Evolutionary conservation across 2,329 filamentous ascomycete species (phyloP).

Genomic region (Aureobasidium namibiae): DNA sequence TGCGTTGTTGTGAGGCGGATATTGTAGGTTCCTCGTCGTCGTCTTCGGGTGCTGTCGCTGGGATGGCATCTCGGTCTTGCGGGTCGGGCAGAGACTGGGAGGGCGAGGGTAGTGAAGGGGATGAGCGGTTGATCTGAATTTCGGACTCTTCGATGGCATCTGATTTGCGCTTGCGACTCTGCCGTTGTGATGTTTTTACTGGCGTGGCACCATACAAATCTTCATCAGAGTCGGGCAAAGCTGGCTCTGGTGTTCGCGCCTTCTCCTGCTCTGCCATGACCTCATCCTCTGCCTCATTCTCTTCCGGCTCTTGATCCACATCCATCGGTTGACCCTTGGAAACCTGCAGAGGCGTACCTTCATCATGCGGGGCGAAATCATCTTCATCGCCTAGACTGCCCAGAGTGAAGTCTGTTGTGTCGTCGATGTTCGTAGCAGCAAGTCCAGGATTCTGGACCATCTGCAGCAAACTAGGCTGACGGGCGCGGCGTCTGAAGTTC

Average conservation of each 20-base stretch:
- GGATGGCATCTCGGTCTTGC: conserved; percentile 1
- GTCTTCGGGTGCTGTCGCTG: conserved; percentile 6
- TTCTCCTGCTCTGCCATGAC: conserved; percentile 2
- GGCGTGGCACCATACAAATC: conserved; percentile 7
- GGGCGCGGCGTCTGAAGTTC: conserved; percentile 41
- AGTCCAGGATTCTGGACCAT: conserved; percentile 35
- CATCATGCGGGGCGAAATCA: conserved; percentile 54
- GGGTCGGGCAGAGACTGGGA: not conserved
- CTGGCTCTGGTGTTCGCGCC: conserved; percentile 10
- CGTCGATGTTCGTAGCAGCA: conserved; percentile 6
- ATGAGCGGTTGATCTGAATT: conserved; percentile 32
- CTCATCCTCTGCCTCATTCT: not conserved
- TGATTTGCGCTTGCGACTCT: conserved; percentile 12
- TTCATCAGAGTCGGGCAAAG: not conserved
- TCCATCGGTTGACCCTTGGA: not conserved
- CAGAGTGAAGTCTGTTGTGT: conserved; percentile 20
- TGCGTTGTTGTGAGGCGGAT: conserved; percentile 1
- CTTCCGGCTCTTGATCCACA: not conserved
- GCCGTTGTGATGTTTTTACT: not conserved
- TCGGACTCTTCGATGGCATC: conserved; percentile 17
- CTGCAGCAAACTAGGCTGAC: conserved; percentile 42
- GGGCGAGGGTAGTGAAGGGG: conserved; percentile 22
- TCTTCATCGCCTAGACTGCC: conserved; percentile 22
- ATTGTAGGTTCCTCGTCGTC: not conserved
- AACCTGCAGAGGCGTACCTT: conserved; percentile 53